These are phyloP conservation scores for Camellia japonica DNA, from an alignment of 148 eudicot species.

Conservation along the genomic window DNA sequence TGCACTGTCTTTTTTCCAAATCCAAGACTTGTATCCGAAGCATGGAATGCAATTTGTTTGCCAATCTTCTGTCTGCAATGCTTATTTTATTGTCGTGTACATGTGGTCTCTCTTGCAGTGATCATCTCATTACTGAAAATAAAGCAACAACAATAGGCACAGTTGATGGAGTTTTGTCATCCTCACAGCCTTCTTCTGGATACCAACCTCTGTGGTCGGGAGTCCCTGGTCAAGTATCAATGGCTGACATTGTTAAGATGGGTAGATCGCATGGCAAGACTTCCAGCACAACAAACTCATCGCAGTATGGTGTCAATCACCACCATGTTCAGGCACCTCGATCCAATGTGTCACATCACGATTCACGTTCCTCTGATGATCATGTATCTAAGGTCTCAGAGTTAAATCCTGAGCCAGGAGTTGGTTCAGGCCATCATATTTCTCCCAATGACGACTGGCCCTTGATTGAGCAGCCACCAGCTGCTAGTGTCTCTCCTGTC, in stretches of 20 bases:
- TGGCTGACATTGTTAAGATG: slow-evolving; percentile 99
- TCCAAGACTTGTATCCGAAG: background rate
- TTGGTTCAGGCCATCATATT: slow-evolving; percentile 29
- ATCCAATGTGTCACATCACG: slow-evolving; percentile 30
- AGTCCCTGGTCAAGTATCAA: slow-evolving; percentile 73
- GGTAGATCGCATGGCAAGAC: slow-evolving; percentile 72
- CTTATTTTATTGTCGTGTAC: slow-evolving; percentile 2
- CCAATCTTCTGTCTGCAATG: slow-evolving; percentile 4
- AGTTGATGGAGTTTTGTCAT: slow-evolving; percentile 43
- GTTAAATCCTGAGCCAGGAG: slow-evolving; percentile 25
- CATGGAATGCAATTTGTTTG: background rate
- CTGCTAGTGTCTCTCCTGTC: slow-evolving; percentile 28
- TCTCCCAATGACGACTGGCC: slow-evolving; percentile 71
- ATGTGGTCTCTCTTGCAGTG: slow-evolving; percentile 53
- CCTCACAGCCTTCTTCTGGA: slow-evolving; percentile 55
- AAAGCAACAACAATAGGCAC: slow-evolving; percentile 30
- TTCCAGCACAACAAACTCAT: slow-evolving; percentile 34
- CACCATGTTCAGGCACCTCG: slow-evolving; percentile 37
- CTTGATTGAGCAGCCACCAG: slow-evolving; percentile 61
- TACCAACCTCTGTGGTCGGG: slow-evolving; percentile 74
- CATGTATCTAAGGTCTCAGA: slow-evolving; percentile 41
- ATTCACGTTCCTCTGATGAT: slow-evolving; percentile 38
- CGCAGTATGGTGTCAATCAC: slow-evolving; percentile 36
- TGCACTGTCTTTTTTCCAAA: background rate
- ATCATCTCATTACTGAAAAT: slow-evolving; percentile 38